Conservation (phyloP, 352 stramenopile genomes). For the Globisporangium cylindrosporum region DNA sequence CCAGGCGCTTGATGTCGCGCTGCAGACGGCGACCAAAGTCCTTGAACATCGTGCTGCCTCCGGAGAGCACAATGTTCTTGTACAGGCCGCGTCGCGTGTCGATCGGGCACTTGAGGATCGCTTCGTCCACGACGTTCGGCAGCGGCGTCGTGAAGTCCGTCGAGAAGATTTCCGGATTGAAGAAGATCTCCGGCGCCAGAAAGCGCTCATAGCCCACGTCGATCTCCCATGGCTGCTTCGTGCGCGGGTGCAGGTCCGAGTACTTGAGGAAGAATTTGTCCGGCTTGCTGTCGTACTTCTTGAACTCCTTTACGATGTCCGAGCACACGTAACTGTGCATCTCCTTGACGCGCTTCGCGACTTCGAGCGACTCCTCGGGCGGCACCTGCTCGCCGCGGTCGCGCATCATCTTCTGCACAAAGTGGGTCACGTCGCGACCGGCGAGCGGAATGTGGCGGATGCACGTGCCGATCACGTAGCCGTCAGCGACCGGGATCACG, state of each 20-base stretch:
- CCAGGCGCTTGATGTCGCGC: slow-evolving; percentile 92
- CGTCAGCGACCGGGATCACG: slow-evolving; percentile 93
- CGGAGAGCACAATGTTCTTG: slow-evolving; percentile 96
- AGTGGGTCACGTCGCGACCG: slow-evolving; percentile 93
- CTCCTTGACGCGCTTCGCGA: slow-evolving; percentile 92
- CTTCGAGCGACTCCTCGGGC: slow-evolving; percentile 89
- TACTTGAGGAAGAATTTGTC: slow-evolving; percentile 92
- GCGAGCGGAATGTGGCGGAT: slow-evolving; percentile 95
- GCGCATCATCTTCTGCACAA: slow-evolving; percentile 93
- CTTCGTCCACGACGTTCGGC: slow-evolving; percentile 93
- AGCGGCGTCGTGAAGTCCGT: slow-evolving; percentile 92
- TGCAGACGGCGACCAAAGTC: slow-evolving; percentile 94
- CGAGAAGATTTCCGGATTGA: slow-evolving; percentile 96
- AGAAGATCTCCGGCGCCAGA: slow-evolving; percentile 95
- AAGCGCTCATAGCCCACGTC: slow-evolving; percentile 95
- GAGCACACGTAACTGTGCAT: slow-evolving; percentile 94
- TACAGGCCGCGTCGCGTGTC: slow-evolving; percentile 93
- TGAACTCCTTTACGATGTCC: slow-evolving; percentile 94
- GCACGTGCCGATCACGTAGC: slow-evolving; percentile 94
- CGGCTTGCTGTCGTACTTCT: slow-evolving; percentile 93
- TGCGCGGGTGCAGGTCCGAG: slow-evolving; percentile 69
- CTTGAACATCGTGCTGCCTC: slow-evolving; percentile 97
- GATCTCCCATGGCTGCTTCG: slow-evolving; percentile 83
- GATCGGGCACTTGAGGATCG: slow-evolving; percentile 95
- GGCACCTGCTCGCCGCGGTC: slow-evolving; percentile 91